These are phyloP conservation scores for Colletotrichum navitas DNA, from an alignment of 2,329 filamentous ascomycete genomes.

Conservation along the genomic window DNA sequence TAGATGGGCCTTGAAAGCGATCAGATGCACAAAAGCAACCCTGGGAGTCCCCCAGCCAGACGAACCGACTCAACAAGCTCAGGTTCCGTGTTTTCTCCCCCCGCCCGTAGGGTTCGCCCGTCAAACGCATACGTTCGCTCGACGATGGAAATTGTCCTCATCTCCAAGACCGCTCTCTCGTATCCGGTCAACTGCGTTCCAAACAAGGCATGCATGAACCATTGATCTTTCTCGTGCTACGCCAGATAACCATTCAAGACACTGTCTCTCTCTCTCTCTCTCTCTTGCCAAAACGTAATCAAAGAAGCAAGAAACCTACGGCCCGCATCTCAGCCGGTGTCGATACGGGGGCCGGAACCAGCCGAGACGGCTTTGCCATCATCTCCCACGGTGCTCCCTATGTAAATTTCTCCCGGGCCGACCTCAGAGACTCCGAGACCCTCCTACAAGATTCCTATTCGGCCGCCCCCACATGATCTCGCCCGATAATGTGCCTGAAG, in stretches of 20 bases:
- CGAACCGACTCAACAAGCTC: background rate
- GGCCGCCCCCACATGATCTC: background rate
- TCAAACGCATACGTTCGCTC: background rate
- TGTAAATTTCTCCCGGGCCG: no score
- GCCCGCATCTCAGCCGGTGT: background rate
- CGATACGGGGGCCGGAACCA: background rate
- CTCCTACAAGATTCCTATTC: no score
- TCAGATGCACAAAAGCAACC: background rate
- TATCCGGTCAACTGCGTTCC: background rate
- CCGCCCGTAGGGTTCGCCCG: no score
- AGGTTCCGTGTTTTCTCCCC: no score
- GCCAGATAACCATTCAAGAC: background rate
- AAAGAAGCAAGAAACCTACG: background rate
- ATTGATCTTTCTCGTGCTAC: background rate
- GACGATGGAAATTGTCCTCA: no score
- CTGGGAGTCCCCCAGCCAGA: background rate
- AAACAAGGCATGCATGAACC: conserved; percentile 1
- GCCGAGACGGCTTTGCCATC: background rate
- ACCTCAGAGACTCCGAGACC: background rate
- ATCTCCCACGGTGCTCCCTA: background rate
- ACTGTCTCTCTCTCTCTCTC: no score
- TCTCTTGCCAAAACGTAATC: no score
- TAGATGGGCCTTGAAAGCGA: background rate
- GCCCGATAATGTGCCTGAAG: background rate
- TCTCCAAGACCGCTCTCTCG: background rate